Conservation (phyloP, 345 rosid species). For the Hirschfeldia incana region DNA sequence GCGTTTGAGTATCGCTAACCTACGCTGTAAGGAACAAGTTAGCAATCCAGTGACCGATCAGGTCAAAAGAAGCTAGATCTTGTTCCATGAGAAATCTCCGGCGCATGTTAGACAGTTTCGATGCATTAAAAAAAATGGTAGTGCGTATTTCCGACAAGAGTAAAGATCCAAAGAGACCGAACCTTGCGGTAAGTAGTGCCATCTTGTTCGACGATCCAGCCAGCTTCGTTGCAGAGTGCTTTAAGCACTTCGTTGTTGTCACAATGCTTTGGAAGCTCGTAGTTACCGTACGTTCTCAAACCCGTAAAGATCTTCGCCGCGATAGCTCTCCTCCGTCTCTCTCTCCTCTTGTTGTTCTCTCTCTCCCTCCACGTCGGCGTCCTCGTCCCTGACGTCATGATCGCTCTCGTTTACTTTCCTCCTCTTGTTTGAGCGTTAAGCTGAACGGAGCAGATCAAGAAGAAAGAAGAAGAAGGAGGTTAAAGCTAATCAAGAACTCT, state of each 20-base stretch:
- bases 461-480: conserved; percentile 24
- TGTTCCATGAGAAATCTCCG: not conserved
- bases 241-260: conserved; percentile 91
- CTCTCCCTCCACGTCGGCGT: conserved; percentile 86
- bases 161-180: conserved; percentile 12
- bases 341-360: conserved; percentile 87
- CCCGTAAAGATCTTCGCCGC: conserved; percentile 88
- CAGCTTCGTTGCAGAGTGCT: conserved; percentile 85
- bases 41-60: conserved; percentile 12
- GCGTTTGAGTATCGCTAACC: conserved; percentile 29
- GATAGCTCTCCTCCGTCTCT: conserved; percentile 81
- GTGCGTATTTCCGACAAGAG: conserved; percentile 3
- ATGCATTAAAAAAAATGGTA: not conserved
- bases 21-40: conserved; percentile 29
- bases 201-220: conserved; percentile 82
- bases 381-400: conserved; percentile 79
- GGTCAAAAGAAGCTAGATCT: not conserved
- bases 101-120: not conserved
- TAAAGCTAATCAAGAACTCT: conserved; percentile 26
- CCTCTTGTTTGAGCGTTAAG: conserved; percentile 6
- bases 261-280: conserved; percentile 87
- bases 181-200: conserved; percentile 95
- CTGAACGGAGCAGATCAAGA: conserved; percentile 4
- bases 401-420: conserved; percentile 12
- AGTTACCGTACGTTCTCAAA: conserved; percentile 77